A percentile compares a stretch with the other conserved stretches of the same genome.
Evolutionary conservation across 1,139 yeast species (phyloP).

Genomic region (Suhomyces terraborum): DNA sequence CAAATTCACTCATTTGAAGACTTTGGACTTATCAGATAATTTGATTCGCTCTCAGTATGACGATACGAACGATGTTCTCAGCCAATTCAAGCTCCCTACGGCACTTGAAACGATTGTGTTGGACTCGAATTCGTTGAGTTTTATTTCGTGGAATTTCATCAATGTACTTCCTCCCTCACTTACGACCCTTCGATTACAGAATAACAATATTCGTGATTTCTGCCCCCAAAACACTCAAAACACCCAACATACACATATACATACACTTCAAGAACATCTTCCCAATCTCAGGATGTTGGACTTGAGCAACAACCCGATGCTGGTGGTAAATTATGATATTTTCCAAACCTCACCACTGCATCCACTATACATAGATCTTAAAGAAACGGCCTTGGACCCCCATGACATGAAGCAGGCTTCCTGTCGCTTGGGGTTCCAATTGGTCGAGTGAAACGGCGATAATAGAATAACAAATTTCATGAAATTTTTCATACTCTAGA

Average conservation of each 20-base stretch:
- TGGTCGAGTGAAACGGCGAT: neutral
- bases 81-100: slow-evolving; percentile 34
- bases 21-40: slow-evolving; percentile 33
- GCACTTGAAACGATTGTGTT: slow-evolving; percentile 27
- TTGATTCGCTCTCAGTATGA: slow-evolving; percentile 25
- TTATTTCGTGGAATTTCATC: slow-evolving; percentile 26
- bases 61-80: slow-evolving; percentile 28
- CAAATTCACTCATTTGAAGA: slow-evolving; percentile 25
- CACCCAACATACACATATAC: too few species aligned
- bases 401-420: slow-evolving; percentile 4
- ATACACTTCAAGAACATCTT: slow-evolving; percentile 1
- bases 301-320: slow-evolving; percentile 5
- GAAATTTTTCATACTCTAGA: too few species aligned
- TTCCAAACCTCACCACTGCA: neutral
- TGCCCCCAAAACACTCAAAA: neutral
- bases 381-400: slow-evolving; percentile 1
- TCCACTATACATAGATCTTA: neutral
- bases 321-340: neutral
- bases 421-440: neutral
- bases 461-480: too few species aligned
- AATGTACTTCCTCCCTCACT: slow-evolving; percentile 32
- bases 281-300: slow-evolving; percentile 6
- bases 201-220: slow-evolving; percentile 17
- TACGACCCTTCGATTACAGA: slow-evolving; percentile 23
- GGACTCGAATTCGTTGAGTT: slow-evolving; percentile 29